phyloP scores from a whole-genome alignment of 768 basidiomycete genomes.

The Suillus paluster region DNA sequence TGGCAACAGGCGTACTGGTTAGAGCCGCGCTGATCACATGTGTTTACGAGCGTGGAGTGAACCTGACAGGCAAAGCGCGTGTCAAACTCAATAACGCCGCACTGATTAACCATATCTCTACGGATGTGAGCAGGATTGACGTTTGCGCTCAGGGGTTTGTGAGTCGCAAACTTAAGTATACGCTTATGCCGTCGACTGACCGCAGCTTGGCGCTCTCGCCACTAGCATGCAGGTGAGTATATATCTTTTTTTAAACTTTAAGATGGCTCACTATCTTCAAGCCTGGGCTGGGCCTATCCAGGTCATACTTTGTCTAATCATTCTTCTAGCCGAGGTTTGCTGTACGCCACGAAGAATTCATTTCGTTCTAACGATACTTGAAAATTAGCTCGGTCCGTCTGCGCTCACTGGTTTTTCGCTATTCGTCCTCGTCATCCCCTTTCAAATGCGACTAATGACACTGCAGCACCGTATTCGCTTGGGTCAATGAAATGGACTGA shows the following conservation, averaged over 20 bases:
- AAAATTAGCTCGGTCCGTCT: constrained; percentile 62
- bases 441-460: constrained; percentile 68
- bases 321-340: constrained; percentile 59
- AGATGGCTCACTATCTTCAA: constrained; percentile 14
- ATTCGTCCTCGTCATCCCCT: constrained; percentile 63
- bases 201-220: not conserved
- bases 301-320: constrained; percentile 59
- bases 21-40: constrained; percentile 70
- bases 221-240: constrained; percentile 47
- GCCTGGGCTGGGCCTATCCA: constrained; percentile 77
- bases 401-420: constrained; percentile 73
- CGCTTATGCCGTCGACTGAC: not conserved
- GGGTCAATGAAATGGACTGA: constrained; percentile 66
- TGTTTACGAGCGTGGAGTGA: constrained; percentile 71
- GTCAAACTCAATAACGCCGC: constrained; percentile 64
- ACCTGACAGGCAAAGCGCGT: constrained; percentile 67
- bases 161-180: constrained; percentile 32
- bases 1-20: constrained; percentile 66
- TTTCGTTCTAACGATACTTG: not conserved
- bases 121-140: constrained; percentile 68
- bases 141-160: constrained; percentile 75
- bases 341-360: not conserved
- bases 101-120: constrained; percentile 63
- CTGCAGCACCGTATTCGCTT: constrained; percentile 57
- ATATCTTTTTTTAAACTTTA: not conserved